A percentile compares a stretch with the other conserved stretches of the same genome.
phyloP scores from a whole-genome alignment of 2,329 filamentous ascomycete species.

The Ophiostoma ips region DNA sequence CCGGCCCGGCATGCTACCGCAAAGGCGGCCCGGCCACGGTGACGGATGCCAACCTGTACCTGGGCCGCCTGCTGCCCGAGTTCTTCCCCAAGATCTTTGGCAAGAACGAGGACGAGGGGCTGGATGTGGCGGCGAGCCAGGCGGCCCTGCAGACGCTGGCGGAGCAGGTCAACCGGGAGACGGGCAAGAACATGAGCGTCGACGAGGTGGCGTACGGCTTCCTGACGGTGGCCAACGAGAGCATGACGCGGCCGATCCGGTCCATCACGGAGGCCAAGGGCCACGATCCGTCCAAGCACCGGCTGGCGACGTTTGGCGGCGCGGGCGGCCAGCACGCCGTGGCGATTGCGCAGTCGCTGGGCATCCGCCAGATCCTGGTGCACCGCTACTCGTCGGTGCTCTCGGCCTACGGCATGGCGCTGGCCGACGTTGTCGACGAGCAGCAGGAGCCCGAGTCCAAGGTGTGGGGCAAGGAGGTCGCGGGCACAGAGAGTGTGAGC shows the following conservation, averaged over 20 bases:
- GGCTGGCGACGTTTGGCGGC: slow-evolving; percentile 84
- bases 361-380: slow-evolving; percentile 72
- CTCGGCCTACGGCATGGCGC: slow-evolving; percentile 82
- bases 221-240: slow-evolving; percentile 78
- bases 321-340: slow-evolving; percentile 86
- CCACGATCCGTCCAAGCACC: slow-evolving; percentile 77
- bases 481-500: slow-evolving; percentile 14
- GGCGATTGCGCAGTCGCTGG: slow-evolving; percentile 74
- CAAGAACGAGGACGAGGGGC: slow-evolving; percentile 66
- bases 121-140: slow-evolving; percentile 64
- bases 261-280: slow-evolving; percentile 87
- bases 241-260: slow-evolving; percentile 81
- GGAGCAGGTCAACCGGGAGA: slow-evolving; percentile 63
- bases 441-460: slow-evolving; percentile 62
- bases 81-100: slow-evolving; percentile 96
- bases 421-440: slow-evolving; percentile 88
- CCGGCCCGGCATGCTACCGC: slow-evolving; percentile 79
- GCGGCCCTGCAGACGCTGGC: slow-evolving; percentile 64
- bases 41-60: slow-evolving; percentile 82
- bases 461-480: slow-evolving; percentile 29
- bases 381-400: slow-evolving; percentile 81
- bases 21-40: slow-evolving; percentile 83
- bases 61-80: slow-evolving; percentile 72
- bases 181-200: slow-evolving; percentile 54
- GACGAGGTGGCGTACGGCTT: slow-evolving; percentile 87